Evolutionary conservation across 2,329 filamentous ascomycete genomes (phyloP).

Genomic region (Fonsecaea monophora): DNA sequence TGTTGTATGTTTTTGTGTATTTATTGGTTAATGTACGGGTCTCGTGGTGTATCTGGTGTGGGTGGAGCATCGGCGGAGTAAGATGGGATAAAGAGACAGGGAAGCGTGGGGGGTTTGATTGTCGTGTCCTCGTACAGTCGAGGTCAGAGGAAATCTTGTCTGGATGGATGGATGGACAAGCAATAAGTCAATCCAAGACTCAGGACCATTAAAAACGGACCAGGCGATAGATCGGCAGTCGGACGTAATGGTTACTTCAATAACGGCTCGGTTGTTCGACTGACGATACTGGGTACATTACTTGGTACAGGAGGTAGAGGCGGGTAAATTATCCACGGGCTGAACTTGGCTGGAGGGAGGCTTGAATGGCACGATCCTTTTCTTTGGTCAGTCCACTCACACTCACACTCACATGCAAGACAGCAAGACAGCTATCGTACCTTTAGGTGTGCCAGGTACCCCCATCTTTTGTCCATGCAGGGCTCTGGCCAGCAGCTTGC

Average conservation of each 20-base stretch:
- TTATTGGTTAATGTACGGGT: no score
- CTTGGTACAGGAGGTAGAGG: background rate
- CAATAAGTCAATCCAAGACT: background rate
- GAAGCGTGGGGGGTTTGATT: slow-evolving; percentile 7
- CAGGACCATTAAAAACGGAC: background rate
- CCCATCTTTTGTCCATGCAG: background rate
- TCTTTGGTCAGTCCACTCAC: slow-evolving; percentile 5
- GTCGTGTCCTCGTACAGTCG: background rate
- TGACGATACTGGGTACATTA: background rate
- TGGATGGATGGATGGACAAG: background rate
- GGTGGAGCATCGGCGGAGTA: no score
- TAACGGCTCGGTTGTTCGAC: slow-evolving; percentile 12
- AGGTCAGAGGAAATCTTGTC: slow-evolving; percentile 5
- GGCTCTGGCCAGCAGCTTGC: background rate
- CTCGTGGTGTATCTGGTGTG: no score
- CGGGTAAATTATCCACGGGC: slow-evolving; percentile 19
- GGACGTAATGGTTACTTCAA: slow-evolving; percentile 18
- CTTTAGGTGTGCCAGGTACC: slow-evolving; percentile 2
- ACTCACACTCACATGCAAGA: background rate
- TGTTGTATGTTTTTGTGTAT: no score
- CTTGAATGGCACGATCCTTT: background rate
- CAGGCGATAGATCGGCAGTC: slow-evolving; percentile 18
- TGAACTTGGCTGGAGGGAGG: background rate
- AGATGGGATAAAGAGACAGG: no score
- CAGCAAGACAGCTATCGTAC: background rate